phyloP scores from a whole-genome alignment of 2,329 filamentous ascomycete genomes.

The Fusarium sp. region DNA sequence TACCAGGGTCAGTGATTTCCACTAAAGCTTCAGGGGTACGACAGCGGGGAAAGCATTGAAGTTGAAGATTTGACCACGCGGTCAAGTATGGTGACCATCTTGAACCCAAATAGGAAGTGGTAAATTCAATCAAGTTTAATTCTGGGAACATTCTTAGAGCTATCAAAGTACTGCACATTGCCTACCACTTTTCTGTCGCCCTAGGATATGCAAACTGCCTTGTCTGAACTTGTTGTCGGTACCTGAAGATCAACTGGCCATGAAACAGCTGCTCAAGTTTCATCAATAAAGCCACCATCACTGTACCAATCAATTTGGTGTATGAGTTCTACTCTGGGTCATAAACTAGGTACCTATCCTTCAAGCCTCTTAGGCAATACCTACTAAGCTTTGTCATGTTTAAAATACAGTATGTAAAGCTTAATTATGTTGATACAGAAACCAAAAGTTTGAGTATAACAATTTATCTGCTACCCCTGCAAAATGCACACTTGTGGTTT shows the following conservation, averaged over 20 bases:
- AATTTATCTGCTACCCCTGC: background rate
- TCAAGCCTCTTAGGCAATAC: too few species aligned
- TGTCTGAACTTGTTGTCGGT: conserved; percentile 4
- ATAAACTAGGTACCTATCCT: too few species aligned
- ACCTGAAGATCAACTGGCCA: conserved; percentile 17
- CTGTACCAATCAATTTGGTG: background rate
- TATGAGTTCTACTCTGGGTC: background rate
- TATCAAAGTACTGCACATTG: too few species aligned
- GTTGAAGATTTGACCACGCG: conserved; percentile 27
- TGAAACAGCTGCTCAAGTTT: conserved; percentile 16
- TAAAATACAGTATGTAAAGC: too few species aligned
- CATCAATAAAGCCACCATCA: background rate
- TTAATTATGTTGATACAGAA: background rate
- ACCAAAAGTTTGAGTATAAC: background rate
- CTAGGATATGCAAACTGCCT: too few species aligned
- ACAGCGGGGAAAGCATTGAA: conserved; percentile 43
- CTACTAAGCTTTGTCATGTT: too few species aligned
- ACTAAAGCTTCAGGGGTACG: conserved; percentile 34
- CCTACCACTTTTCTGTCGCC: too few species aligned
- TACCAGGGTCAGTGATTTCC: conserved; percentile 36
- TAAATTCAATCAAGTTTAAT: too few species aligned
- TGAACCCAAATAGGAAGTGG: background rate
- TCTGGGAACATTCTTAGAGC: too few species aligned
- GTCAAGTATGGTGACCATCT: conserved; percentile 1
- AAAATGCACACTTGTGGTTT: background rate